These are phyloP conservation scores for Neospermospora avenae DNA, from an alignment of 2,329 filamentous ascomycete genomes.

Conservation along the genomic window DNA sequence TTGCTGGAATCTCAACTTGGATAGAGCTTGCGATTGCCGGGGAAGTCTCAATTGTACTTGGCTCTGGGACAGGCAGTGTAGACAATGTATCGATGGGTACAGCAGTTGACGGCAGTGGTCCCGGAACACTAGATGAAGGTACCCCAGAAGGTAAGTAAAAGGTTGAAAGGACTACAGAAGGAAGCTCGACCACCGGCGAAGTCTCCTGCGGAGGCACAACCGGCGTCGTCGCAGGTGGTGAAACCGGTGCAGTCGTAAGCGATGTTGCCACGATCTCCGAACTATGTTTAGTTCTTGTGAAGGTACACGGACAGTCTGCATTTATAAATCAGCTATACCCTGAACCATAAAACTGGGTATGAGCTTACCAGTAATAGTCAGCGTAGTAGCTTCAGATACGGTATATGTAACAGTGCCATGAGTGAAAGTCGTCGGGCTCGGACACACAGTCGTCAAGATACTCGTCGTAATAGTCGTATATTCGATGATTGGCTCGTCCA, in stretches of 20 bases:
- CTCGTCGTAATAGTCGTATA: conserved; percentile 4
- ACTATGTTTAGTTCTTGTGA: conserved; percentile 1
- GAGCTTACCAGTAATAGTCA: conserved; percentile 2
- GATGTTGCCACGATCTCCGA: not conserved
- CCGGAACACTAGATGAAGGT: not conserved
- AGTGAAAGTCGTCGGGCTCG: not conserved
- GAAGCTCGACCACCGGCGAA: not conserved
- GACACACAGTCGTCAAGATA: not conserved
- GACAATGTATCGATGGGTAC: not conserved
- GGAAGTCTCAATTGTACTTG: not conserved
- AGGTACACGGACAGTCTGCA: conserved; percentile 4
- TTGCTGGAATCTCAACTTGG: not conserved
- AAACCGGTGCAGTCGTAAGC: not conserved
- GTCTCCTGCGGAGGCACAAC: not conserved
- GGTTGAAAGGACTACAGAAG: not conserved
- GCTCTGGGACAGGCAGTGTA: not conserved
- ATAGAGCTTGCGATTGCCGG: not conserved
- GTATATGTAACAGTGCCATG: conserved; percentile 1
- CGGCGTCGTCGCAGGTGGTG: not conserved
- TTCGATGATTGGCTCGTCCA: not conserved
- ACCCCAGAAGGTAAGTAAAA: not conserved
- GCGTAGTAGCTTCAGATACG: not conserved
- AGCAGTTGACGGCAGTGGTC: not conserved
- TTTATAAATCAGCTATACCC: not conserved
- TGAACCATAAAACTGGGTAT: no score